phyloP scores from a whole-genome alignment of 345 rosid genomes.

The Eucalyptus urophylla region DNA sequence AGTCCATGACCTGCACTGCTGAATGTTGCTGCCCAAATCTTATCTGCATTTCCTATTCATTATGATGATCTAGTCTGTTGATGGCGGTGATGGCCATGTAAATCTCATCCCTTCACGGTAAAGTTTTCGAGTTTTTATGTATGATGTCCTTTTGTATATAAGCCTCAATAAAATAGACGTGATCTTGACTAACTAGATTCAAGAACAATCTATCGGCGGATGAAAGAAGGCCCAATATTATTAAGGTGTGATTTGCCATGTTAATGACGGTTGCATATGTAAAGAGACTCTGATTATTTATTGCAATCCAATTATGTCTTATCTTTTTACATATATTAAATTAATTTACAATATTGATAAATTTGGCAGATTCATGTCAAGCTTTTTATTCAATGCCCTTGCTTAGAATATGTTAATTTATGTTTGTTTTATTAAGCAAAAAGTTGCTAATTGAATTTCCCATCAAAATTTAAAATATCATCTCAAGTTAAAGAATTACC shows the following conservation, averaged over 20 bases:
- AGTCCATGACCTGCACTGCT: neutral
- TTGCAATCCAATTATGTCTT: no score
- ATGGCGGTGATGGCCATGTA: neutral
- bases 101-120: neutral
- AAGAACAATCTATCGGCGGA: rapidly evolving
- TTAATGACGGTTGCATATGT: no score
- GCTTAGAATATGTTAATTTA: neutral
- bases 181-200: neutral
- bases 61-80: neutral
- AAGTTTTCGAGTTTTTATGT: neutral
- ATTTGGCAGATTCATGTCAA: no score
- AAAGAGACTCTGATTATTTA: no score
- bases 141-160: neutral
- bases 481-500: neutral
- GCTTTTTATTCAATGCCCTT: no score
- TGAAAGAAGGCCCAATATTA: no score
- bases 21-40: neutral
- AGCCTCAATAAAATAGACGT: neutral
- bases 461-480: neutral
- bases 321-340: no score
- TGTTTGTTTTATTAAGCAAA: neutral
- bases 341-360: no score
- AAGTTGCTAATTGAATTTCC: neutral
- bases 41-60: neutral
- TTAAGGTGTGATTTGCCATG: no score